Conservation (phyloP, 345 rosid genomes). For the Gossypium turneri region DNA sequence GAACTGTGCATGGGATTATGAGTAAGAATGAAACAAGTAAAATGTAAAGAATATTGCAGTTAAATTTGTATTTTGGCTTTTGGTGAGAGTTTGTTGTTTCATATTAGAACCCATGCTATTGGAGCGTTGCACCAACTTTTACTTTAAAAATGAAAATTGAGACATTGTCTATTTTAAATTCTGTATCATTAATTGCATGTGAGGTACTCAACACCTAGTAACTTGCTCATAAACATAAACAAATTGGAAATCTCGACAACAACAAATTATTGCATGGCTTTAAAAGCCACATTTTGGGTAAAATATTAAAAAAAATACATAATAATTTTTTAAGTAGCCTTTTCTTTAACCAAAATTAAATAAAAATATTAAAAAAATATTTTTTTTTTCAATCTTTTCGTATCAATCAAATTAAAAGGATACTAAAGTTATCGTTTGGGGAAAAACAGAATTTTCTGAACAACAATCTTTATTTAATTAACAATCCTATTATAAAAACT, state of each 20-base stretch:
- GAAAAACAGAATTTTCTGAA: no score
- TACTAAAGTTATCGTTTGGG: no score
- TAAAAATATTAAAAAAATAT: no score
- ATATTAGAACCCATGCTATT: neutral
- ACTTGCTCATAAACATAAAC: neutral
- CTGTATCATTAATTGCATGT: neutral
- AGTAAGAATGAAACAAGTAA: conserved; percentile 16
- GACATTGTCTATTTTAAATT: neutral
- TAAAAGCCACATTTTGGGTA: no score
- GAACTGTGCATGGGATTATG: conserved; percentile 23
- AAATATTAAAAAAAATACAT: no score
- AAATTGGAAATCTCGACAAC: neutral
- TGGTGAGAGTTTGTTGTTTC: conserved; percentile 32
- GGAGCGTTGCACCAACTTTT: neutral
- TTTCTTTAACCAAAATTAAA: no score
- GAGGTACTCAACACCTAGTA: neutral
- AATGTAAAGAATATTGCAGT: conserved; percentile 16
- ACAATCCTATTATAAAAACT: no score
- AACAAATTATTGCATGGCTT: neutral
- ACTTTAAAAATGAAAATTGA: neutral
- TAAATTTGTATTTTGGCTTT: neutral
- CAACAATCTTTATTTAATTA: no score
- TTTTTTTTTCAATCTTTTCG: no score
- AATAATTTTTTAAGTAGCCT: no score
- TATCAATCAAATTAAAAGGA: no score